Evolutionary conservation across 192 early-diverging fungal species (phyloP), one percentile per base, ranked within the genome.

Genomic region (Coemansia javaensis): DNA sequence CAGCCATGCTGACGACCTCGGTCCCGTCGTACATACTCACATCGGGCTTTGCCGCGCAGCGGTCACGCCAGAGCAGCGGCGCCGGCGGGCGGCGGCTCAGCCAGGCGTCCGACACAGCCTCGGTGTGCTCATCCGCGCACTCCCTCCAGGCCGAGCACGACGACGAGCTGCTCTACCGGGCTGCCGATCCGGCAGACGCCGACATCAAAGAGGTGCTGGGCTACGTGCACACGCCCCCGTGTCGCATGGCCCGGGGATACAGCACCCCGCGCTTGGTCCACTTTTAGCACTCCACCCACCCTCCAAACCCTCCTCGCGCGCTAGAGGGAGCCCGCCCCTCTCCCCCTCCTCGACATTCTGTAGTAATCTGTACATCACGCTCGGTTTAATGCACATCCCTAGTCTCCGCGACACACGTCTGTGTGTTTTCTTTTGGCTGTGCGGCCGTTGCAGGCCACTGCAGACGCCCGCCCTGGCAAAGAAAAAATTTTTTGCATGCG

Each of bases 151-250:
- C 34, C 16, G 7, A 47, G 20, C 16, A 35, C 48, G 33, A 50
- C 32, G 31, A 30, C 40, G 54, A 44, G 2, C 50, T 63, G n/a
- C 38, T 37, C 0, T 40, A 32, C 7, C 41, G 55, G 42, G 20
- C 40, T 20, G 13, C 44, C 13, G 56, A 57, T 15, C 42, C 49
- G 23, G 27, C 57, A 1, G 4, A 44, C 0, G 43, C 63, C 10
- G 70, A 74, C n/a, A 74, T 74, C 50, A 74, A 74, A 21, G 47
- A 64, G 11, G 59, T 74, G 0, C 49, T 74, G 30, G 63, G 70
- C 17, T 59, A 59, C 18, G 46, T 74, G 3, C 45, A 60, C 11
- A 46, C 70, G 2, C 44, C 70, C 10, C 59, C 56, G 50, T 54
- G 51, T 30, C 50, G 47, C 34, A 59, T 50, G 59, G 17, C 51